Evolutionary conservation across 2,329 filamentous ascomycete species (phyloP), one percentile per base, ranked within the genome.

Genomic region (Cladosporium sp.): DNA sequence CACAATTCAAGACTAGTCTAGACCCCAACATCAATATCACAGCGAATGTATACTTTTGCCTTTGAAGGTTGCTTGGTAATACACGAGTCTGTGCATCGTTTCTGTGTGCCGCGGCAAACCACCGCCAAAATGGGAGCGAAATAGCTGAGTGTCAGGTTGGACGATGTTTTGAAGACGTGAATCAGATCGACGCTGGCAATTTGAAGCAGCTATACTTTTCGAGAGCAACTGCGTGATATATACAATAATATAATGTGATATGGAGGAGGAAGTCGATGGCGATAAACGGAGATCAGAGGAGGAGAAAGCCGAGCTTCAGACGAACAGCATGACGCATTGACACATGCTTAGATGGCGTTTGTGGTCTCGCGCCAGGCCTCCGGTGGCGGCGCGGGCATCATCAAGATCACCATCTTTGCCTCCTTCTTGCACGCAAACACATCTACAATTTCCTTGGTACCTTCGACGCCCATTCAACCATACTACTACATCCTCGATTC

Each of bases 341-440:
- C 52, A 55, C 52, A 55, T 55, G 52, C 52, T 31, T 55, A 55
- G 52, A 31, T 55, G 28, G 52, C 28, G 52, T 55, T 46, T 46
- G 40, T 10, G 2, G n/a, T 46, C 40, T 46, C 29, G 52, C 52
- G 28, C 52, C 21, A 55, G 28, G 52, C 52, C 52, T 29, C 52
- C 52, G 52, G 52, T 55, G 52, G 52, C 52, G 52, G 52, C 52
- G 52, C 29, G 52, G 28, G 31, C 52, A 55, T 28, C 52, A 55
- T 55, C 52, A 21, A 55, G 52, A 55, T 12, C 16, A 21, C 52
- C 52, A 55, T 33, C 52, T 55, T 55, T 55, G 29, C 52, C 52
- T 55, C 52, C 52, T 12, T 55, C 52, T 23, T 6, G 2, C 6
- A 33, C 52, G n/a, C 26, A 33, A n/a, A 29, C 16, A 31, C 29